Evolutionary conservation across 176 grass and related monocot genomes (phyloP).

Genomic region (Musa acuminata): DNA sequence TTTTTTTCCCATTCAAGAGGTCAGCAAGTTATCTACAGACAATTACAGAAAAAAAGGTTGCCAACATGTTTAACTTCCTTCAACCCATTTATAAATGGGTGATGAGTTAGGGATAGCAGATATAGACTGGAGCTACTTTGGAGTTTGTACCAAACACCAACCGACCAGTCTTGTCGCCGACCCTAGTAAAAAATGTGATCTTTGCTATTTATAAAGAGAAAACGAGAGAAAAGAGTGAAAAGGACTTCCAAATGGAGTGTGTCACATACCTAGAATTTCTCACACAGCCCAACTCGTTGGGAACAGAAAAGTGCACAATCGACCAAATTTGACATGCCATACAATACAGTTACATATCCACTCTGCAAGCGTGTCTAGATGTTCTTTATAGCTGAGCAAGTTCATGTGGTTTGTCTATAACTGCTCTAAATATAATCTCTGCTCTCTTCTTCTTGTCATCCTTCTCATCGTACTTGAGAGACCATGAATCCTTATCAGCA

Average conservation of each 20-base stretch:
- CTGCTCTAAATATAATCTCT: slow-evolving; percentile 64
- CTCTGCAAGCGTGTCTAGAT: not conserved
- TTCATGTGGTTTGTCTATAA: slow-evolving; percentile 41
- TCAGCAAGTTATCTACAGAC: no score
- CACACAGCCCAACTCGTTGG: not conserved
- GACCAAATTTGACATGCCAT: not conserved
- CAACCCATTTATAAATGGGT: no score
- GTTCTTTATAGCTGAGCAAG: slow-evolving; percentile 12
- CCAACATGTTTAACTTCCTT: no score
- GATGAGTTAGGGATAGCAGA: no score
- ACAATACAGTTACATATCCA: not conserved
- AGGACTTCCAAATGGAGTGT: not conserved
- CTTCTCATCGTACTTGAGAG: slow-evolving; percentile 61
- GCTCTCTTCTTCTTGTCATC: slow-evolving; percentile 67
- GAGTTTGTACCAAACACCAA: no score
- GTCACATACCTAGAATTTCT: not conserved
- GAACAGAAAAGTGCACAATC: not conserved
- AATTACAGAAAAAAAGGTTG: no score
- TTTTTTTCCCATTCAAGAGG: no score
- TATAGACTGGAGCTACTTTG: no score
- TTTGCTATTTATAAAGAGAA: not conserved
- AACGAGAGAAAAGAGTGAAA: not conserved
- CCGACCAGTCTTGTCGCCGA: no score
- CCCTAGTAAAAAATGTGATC: no score
- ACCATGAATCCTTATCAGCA: slow-evolving; percentile 44